phyloP scores from a whole-genome alignment of 352 stramenopile species.

The Pythium insidiosum region DNA sequence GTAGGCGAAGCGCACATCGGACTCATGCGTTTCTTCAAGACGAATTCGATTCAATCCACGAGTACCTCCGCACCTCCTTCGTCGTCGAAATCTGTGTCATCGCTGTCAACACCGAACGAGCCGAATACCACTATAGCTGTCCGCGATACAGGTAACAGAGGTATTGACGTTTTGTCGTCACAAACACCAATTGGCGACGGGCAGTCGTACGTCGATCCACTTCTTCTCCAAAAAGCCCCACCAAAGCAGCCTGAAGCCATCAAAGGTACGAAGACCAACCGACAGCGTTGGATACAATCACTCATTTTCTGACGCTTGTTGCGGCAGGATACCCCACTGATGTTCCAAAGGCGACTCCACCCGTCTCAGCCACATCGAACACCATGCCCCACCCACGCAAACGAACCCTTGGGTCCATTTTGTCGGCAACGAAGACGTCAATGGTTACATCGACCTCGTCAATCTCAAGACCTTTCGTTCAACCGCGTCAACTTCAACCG shows the following conservation, averaged over 20 bases:
- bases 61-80: no score
- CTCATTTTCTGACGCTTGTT: no score
- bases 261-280: no score
- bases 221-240: slow-evolving; percentile 31
- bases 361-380: no score
- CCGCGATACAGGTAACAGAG: neutral
- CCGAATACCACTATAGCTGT: no score
- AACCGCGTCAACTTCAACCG: no score
- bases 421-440: slow-evolving; percentile 34
- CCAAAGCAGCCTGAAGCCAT: no score
- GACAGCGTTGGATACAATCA: no score
- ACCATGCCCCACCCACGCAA: slow-evolving; percentile 15
- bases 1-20: slow-evolving; percentile 77
- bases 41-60: no score
- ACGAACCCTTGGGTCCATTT: slow-evolving; percentile 39
- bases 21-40: slow-evolving; percentile 78
- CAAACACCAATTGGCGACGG: slow-evolving; percentile 57
- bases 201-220: slow-evolving; percentile 74
- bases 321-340: no score
- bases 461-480: slow-evolving; percentile 52
- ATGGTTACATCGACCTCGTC: slow-evolving; percentile 65
- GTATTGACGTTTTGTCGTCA: neutral
- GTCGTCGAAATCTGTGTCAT: no score
- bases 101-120: no score
- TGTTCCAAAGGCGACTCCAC: neutral